Conservation (phyloP, 2,329 filamentous ascomycete species). For the Dothideomycetidae sp. region DNA sequence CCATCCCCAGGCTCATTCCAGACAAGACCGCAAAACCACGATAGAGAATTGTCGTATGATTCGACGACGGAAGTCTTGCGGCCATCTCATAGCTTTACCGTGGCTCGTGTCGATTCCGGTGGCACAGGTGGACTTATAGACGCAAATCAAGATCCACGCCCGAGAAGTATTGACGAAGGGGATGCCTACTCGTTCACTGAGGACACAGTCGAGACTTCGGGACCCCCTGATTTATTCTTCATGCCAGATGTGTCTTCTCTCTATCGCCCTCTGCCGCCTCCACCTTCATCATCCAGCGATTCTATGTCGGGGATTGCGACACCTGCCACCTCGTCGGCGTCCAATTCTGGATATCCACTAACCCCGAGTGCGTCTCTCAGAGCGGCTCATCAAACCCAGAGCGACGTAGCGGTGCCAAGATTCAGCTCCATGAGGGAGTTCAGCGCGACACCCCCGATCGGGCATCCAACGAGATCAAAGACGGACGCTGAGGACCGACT, state of each 20-base stretch:
- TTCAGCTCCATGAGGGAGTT: constrained; percentile 76
- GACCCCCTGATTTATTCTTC: constrained; percentile 83
- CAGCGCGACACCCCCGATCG: constrained; percentile 62
- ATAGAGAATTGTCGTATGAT: constrained; percentile 30
- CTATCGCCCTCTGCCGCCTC: constrained; percentile 45
- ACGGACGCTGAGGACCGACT: constrained; percentile 71
- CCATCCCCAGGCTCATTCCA: constrained; percentile 33
- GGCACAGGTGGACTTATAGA: constrained; percentile 81
- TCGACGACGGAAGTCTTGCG: constrained; percentile 35
- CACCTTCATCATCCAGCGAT: constrained; percentile 43
- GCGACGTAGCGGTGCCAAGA: constrained; percentile 40
- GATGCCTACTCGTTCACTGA: constrained; percentile 51
- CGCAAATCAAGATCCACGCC: constrained; percentile 48
- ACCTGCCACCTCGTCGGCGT: constrained; percentile 8
- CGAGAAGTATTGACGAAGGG: constrained; percentile 83
- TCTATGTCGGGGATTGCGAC: constrained; percentile 26
- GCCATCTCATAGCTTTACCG: constrained; percentile 42
- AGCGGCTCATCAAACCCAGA: constrained; percentile 6
- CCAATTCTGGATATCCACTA: constrained; percentile 9
- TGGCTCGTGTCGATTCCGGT: constrained; percentile 68
- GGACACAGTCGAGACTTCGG: constrained; percentile 28
- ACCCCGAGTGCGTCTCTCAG: constrained; percentile 8
- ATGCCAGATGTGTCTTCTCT: constrained; percentile 47
- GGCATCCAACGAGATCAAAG: constrained; percentile 77
- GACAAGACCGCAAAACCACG: constrained; percentile 26